Base-by-base conservation (phyloP, 2,329 filamentous ascomycete genomes). In the Fusarium algeriense region DNA sequence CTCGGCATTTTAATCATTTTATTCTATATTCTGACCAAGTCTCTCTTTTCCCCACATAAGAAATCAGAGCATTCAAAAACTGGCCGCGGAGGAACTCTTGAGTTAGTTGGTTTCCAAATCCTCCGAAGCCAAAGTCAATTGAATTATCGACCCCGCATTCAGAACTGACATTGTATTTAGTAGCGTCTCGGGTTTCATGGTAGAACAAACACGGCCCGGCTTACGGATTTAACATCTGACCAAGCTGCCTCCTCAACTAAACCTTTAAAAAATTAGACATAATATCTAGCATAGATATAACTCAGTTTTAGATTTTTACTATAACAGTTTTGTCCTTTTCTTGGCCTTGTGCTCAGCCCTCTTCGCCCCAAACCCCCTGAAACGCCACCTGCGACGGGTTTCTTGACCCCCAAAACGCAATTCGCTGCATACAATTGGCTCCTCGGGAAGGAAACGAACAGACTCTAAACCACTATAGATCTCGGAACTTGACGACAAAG, bases 401-500 rank as follows among this genome's bases (percentile, higher is more conserved):
- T 57, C 10, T n/a, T n/a, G 13, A 30, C 10, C 26, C 60, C 12
- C 23, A 20, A 43, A 65, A 40, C 50, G 9, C 32, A 6, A 7
- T 34, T 43, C 7, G 10, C 7, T 11, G 2, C 7, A 23, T 6
- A 1, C 26, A 1, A 65, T 65, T 65, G 62, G 62, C 26, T 34
- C 46, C 23, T 60, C 38, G 28, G 32, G 4, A 26, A 20, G 6
- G n/a, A 6, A 28, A 56, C 53, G 32, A 46, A 48, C 6, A 28
- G 9, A 2, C 14, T 41, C 28, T 13, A 26, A 5, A 13, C 3
- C 12, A 26, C 17, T 19, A 23, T 6, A 38, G 58, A 65, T 65
- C 60, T 64, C 62, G 62, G 49, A 58, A 48, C 60, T 64, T 58
- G 12, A 7, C 43, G 60, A 58, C 12, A 6, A 12, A 38, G 41